A percentile compares a stretch with the other conserved stretches of the same genome.
These are phyloP conservation scores for Saccharomyces eubayanus DNA, from an alignment of 805 yeast species.

Conservation along the genomic window DNA sequence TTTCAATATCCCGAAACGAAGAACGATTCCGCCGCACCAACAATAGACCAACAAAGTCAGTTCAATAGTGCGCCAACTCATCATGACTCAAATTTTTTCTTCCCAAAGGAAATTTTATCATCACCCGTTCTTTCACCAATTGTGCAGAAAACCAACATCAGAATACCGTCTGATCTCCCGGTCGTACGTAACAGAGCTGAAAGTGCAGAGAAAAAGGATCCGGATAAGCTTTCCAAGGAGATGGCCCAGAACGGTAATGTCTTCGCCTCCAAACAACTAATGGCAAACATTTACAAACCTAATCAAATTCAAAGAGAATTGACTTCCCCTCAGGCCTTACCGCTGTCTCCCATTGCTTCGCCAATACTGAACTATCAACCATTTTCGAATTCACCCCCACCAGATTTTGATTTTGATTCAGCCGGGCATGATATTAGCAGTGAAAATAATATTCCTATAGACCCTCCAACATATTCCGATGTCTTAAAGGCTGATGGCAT, in stretches of 20 bases:
- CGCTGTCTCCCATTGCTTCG: conserved; percentile 42
- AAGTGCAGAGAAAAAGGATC: neutral
- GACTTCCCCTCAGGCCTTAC: conserved; percentile 58
- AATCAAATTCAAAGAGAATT: conserved; percentile 36
- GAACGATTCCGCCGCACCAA: neutral
- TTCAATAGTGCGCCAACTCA: conserved; percentile 9
- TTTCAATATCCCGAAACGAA: conserved; percentile 1
- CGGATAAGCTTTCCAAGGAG: neutral
- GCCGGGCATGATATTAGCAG: neutral
- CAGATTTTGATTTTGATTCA: conserved; percentile 6
- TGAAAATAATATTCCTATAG: neutral
- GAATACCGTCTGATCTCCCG: conserved; percentile 4
- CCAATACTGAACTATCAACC: conserved; percentile 35
- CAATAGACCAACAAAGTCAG: neutral
- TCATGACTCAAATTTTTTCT: conserved; percentile 31
- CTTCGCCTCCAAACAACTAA: conserved; percentile 27
- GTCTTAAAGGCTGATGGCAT: conserved; percentile 8
- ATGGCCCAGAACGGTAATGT: neutral
- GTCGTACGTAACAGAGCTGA: neutral
- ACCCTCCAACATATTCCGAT: conserved; percentile 11
- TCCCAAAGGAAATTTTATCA: conserved; percentile 30
- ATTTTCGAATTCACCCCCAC: conserved; percentile 36
- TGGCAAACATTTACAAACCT: conserved; percentile 53
- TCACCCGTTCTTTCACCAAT: conserved; percentile 49
- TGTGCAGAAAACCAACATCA: conserved; percentile 39